phyloP scores from a whole-genome alignment of 208 protist genomes.

The Borovskyia barvae region DNA sequence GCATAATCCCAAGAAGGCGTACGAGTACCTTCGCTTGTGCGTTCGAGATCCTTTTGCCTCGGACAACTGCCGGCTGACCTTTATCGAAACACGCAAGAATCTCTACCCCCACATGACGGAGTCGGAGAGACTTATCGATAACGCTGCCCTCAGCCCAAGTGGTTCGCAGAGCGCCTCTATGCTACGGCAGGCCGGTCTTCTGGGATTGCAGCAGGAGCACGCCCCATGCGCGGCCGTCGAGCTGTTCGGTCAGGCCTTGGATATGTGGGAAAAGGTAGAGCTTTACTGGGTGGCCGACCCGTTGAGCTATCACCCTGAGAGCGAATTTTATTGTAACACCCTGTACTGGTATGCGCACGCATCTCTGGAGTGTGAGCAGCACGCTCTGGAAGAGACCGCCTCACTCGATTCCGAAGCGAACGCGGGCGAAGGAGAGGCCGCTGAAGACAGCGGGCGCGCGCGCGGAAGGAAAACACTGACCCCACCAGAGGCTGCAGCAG shows the following conservation, averaged over 20 bases:
- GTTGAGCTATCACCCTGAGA: constrained; percentile 1
- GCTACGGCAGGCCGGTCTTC: constrained; percentile 28
- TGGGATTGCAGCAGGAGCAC: constrained; percentile 4
- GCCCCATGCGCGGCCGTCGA: constrained; percentile 9
- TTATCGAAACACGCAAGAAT: constrained; percentile 11
- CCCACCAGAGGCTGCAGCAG: constrained; percentile 10
- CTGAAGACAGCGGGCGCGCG: neutral
- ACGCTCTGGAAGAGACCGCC: neutral
- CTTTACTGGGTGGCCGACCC: constrained; percentile 26
- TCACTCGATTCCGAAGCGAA: neutral
- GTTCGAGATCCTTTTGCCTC: constrained; percentile 28
- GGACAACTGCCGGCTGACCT: constrained; percentile 20
- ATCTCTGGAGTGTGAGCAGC: constrained; percentile 4
- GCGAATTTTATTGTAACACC: constrained; percentile 24
- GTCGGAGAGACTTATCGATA: constrained; percentile 33
- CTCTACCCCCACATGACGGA: constrained; percentile 42
- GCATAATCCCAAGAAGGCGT: constrained; percentile 22
- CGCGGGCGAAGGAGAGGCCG: neutral
- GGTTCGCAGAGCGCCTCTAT: constrained; percentile 25
- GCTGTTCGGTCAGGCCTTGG: constrained; percentile 11
- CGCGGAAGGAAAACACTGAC: neutral
- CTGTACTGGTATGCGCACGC: constrained; percentile 23
- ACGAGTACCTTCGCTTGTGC: constrained; percentile 36
- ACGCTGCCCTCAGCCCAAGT: constrained; percentile 16
- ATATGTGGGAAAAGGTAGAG: constrained; percentile 16